Evolutionary conservation across 2,329 filamentous ascomycete genomes (phyloP), one percentile per base, ranked within the genome.

Genomic region (Dendryphion nanum): DNA sequence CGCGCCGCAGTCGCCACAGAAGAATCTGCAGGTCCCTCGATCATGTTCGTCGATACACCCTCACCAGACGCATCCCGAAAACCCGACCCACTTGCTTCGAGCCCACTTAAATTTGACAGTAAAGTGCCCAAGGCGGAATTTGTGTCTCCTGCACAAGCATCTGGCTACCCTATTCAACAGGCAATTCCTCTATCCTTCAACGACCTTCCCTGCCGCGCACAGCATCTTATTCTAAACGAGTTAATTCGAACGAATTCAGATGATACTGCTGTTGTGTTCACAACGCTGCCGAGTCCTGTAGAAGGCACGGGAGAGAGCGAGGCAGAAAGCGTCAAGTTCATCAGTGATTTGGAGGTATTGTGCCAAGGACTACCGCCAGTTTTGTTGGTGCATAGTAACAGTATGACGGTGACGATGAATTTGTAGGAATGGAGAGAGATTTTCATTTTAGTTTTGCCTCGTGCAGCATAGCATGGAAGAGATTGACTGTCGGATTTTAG

Each of bases 151-250:
- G 34, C 51, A 2, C 51, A 47, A 35, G 61, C 61, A 31, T 55
- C 53, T 40, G 75, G 75, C 6, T 78, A 70, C 47, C 75, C 76
- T 0, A 76, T 78, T 3, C 78, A 78, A 16, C 80, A 82, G 36
- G 75, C 79, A 3, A 66, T 88, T 3, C 78, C 87, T 0, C 71
- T 94, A 2, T 88, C 82, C 2, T 95, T 95, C 71, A 94, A 95
- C 53, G 87, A 94, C 55, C 71, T 95, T 4, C 88, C 89, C 0
- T 87, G 85, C 53, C 81, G 87, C 13, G 88, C 88, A 2, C 89
- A 94, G 61, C 87, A 95, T 63, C 68, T 94, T 23, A 90, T 95
- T 18, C 68, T 95, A 13, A 95, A 95, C 60, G 88, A 95, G 62
- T 69, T 94, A 48, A 89, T 95, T 70, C 73, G 76, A 3, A 40